phyloP scores from a whole-genome alignment of 139 green algal genomes.

The Axilococcus clingmanii region DNA sequence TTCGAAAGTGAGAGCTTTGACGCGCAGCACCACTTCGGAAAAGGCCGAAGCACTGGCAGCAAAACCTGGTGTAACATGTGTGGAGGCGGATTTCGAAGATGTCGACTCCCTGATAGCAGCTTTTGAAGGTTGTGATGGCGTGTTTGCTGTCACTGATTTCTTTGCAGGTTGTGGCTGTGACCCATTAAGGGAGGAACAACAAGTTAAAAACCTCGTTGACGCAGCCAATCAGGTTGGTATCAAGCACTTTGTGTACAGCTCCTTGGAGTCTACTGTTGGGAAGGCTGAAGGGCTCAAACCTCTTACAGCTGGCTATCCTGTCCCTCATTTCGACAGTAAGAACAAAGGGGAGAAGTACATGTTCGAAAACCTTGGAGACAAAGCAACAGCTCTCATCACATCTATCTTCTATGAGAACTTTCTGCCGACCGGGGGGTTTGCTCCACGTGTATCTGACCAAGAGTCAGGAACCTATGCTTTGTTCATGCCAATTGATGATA shows the following conservation, averaged over 20 bases:
- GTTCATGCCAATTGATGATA: not conserved
- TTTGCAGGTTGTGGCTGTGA: constrained; percentile 10
- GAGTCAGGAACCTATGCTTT: constrained; percentile 6
- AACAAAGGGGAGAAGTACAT: constrained; percentile 10
- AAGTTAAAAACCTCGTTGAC: constrained; percentile 22
- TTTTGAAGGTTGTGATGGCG: constrained; percentile 12
- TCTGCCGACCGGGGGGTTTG: constrained; percentile 9
- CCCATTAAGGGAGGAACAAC: constrained; percentile 7
- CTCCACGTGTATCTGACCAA: constrained; percentile 8
- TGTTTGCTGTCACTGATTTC: constrained; percentile 26
- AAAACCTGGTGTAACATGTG: not conserved
- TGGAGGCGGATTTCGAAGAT: constrained; percentile 21
- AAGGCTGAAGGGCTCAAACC: constrained; percentile 1
- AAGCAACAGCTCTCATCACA: not conserved
- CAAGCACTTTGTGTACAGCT: constrained; percentile 20
- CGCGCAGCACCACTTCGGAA: constrained; percentile 6
- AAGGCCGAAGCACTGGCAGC: not conserved
- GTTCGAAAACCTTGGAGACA: constrained; percentile 3
- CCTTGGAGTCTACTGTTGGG: constrained; percentile 13
- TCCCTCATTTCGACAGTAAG: constrained; percentile 27
- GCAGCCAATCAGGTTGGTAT: constrained; percentile 10
- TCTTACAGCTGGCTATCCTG: constrained; percentile 1
- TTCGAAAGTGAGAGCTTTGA: constrained; percentile 4
- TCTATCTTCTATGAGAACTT: constrained; percentile 15
- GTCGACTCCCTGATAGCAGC: constrained; percentile 6